A percentile compares a stretch with the other conserved stretches of the same genome.
Evolutionary conservation across 257 asterid genomes (phyloP).

Genomic region (Nicotiana undulata): DNA sequence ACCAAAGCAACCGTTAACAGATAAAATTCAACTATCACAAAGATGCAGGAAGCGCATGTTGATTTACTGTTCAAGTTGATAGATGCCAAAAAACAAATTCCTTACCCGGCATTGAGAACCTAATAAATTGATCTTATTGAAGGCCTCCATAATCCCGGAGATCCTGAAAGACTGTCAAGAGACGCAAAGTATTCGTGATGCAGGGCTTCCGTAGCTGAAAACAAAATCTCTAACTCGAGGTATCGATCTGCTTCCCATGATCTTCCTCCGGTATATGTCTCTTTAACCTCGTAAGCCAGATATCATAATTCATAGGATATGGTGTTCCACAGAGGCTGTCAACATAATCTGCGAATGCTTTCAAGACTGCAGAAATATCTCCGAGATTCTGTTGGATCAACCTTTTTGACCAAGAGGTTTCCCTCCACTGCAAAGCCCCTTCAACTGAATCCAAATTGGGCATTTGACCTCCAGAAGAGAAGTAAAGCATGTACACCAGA

Average conservation of each 20-base stretch:
- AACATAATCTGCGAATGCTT: slow-evolving; percentile 96
- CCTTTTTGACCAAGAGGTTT: slow-evolving; percentile 93
- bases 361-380: slow-evolving; percentile 83
- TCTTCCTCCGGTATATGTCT: slow-evolving; percentile 54
- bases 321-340: slow-evolving; percentile 98
- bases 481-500: slow-evolving; percentile 78
- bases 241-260: slow-evolving; percentile 51
- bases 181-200: neutral
- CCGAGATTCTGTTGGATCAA: slow-evolving; percentile 92
- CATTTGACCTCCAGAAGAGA: slow-evolving; percentile 60
- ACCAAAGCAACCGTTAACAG: neutral
- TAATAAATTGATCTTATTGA: neutral
- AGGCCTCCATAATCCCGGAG: neutral
- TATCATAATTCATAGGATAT: slow-evolving; percentile 77
- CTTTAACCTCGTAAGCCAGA: slow-evolving; percentile 79
- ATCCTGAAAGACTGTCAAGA: neutral
- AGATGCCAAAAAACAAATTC: neutral
- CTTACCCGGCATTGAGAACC: neutral
- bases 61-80: neutral
- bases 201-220: neutral
- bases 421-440: slow-evolving; percentile 96
- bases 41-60: neutral
- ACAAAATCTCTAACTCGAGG: slow-evolving; percentile 24
- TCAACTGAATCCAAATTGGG: slow-evolving; percentile 92
- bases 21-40: neutral